Conservation (phyloP, 371 early-diverging fungal species). For the Phascolomyces articulosus region DNA sequence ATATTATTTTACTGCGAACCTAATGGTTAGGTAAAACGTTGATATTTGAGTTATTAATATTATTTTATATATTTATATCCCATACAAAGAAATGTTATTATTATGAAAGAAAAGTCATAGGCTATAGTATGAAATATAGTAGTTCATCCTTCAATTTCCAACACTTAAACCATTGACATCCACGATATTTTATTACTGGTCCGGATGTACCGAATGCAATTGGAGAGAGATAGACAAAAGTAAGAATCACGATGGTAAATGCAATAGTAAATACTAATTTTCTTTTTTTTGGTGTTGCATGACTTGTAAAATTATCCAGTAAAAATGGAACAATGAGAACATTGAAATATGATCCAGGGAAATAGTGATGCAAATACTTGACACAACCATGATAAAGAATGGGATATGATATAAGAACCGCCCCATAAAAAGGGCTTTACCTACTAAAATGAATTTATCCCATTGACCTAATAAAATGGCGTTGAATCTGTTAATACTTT, state of each 20-base stretch:
- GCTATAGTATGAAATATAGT: neutral
- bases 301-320: constrained; percentile 69
- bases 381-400: constrained; percentile 98
- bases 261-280: constrained; percentile 44
- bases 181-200: constrained; percentile 59
- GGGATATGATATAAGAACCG: constrained; percentile 98
- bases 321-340: constrained; percentile 77
- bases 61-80: no score
- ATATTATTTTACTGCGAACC: no score
- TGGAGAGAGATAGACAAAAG: constrained; percentile 81
- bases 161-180: constrained; percentile 52
- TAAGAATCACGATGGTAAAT: constrained; percentile 43
- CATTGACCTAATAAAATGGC: constrained; percentile 72
- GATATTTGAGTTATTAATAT: no score
- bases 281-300: constrained; percentile 16
- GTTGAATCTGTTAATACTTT: no score
- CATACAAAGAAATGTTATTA: no score
- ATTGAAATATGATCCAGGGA: constrained; percentile 97
- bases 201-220: constrained; percentile 86
- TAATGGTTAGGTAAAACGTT: no score
- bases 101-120: no score
- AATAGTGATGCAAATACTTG: constrained; percentile 98
- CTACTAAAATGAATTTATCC: constrained; percentile 73
- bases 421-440: constrained; percentile 78
- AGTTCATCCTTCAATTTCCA: constrained; percentile 36